Conservation (phyloP, 148 eudicot species). For the Amaranthus hypochondriacus region DNA sequence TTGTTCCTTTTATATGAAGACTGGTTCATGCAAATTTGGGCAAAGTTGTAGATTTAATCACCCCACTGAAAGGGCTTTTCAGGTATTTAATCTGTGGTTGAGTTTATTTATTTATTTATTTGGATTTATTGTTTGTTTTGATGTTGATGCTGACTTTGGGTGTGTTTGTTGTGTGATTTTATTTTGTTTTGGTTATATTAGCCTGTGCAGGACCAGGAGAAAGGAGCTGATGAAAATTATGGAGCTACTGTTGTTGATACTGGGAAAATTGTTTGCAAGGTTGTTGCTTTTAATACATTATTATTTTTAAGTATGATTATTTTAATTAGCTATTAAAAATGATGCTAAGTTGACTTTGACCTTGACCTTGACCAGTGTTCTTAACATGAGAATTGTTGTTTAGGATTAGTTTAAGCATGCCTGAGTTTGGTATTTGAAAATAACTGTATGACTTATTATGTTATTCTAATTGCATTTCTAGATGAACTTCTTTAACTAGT, state of each 20-base stretch:
- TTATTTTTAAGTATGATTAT: conserved; percentile 11
- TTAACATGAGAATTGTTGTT: conserved; percentile 7
- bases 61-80: conserved; percentile 30
- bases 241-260: conserved; percentile 19
- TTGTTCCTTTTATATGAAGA: conserved; percentile 50
- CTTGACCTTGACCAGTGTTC: conserved; percentile 11
- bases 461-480: not conserved
- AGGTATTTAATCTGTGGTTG: conserved; percentile 31
- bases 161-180: not conserved
- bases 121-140: conserved; percentile 3
- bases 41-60: conserved; percentile 54
- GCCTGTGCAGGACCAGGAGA: conserved; percentile 30
- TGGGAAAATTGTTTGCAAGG: conserved; percentile 57
- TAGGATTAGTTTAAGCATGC: conserved; percentile 10
- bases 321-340: not conserved
- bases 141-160: conserved; percentile 6
- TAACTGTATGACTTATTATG: not conserved
- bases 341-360: conserved; percentile 23
- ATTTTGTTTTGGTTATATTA: conserved; percentile 3
- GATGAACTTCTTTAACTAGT: not conserved
- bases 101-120: not conserved
- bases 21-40: conserved; percentile 63
- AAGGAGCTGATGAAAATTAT: conserved; percentile 16
- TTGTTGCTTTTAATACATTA: conserved; percentile 10
- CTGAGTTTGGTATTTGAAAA: not conserved